Evolutionary conservation across 805 yeast species (phyloP), one percentile per base, ranked within the genome.

Genomic region (Danielia oregonensis): DNA sequence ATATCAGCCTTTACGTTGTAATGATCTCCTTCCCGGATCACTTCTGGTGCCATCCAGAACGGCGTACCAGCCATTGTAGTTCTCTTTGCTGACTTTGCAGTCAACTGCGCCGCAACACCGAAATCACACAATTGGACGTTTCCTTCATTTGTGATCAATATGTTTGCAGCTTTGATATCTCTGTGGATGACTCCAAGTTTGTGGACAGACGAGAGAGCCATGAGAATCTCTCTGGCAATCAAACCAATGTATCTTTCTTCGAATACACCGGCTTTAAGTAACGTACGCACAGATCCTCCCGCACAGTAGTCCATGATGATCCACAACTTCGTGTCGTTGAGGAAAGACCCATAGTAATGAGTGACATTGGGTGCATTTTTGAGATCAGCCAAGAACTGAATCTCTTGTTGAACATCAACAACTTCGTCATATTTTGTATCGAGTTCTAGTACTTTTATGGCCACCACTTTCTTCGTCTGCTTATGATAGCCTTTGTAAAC

Each of bases 1-100:
- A 93, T 86, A 59, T 93, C 99, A 1, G 95, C 98, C 60, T 82
- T 89, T 28, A 82, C 76, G 57, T 86, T 95, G 67, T 93, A 85
- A 6, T 82, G 74, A 11, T 82, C 84, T 26, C 94, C 95, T 58
- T 91, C 97, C 63, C 86, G 74, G 25, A 91, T 91, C 21, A 91
- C 98, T 58, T 91, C 98, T 0, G 98, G 98, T 0, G 98, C 97
- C 98, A 93, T 93, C 98, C 98, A 93, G 55, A 88, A 93, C 0
- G 94, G 94, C 0, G 95, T 85, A 6, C 95, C 95, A 0, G 96
- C 97, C 78, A 94, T 88, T 0, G 98, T 93, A 23, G 91, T 85
- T 49, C 98, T 71, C 55, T 88, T 86, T 29, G 81, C 57, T 13
- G 79, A 77, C 24, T 81, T 74, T 5, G 89, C 72, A 2, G 94